A percentile compares a stretch with the other conserved stretches of the same genome.
Conservation (phyloP, 257 asterid genomes). For the Haberlea rhodopensis region DNA sequence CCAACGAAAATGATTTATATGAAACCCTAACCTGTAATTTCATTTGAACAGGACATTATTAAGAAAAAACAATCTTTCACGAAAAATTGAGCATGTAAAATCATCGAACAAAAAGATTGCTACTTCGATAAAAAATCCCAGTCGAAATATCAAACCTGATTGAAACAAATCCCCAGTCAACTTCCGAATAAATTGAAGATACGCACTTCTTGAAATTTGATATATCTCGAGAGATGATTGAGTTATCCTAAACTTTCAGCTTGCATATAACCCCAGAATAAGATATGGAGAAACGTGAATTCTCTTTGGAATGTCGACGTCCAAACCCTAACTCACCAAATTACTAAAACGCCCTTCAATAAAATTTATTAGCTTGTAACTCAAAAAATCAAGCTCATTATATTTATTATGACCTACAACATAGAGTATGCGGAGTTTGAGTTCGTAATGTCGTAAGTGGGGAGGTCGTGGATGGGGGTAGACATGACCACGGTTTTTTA, state of each 20-base stretch:
- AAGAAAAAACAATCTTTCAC: neutral
- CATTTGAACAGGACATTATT: neutral
- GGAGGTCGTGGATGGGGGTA: no score
- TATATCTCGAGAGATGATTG: neutral
- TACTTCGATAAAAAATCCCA: conserved; percentile 25
- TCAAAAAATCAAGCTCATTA: no score
- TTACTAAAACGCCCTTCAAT: neutral
- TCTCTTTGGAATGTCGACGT: neutral
- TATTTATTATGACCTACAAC: no score
- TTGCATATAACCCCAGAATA: no score
- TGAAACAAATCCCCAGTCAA: conserved; percentile 17
- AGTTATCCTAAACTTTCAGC: neutral
- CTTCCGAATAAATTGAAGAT: neutral
- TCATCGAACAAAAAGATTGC: neutral
- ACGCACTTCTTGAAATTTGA: no score
- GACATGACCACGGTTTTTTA: no score
- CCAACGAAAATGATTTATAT: neutral
- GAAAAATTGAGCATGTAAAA: neutral
- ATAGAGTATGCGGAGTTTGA: no score
- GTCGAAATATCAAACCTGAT: conserved; percentile 22
- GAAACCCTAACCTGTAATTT: neutral
- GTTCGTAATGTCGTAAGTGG: no score
- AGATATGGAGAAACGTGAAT: neutral
- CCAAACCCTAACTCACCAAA: neutral
- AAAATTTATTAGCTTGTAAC: no score